Base-by-base conservation (phyloP, 2,329 filamentous ascomycete genomes). In the Colletotrichum spinosum region DNA sequence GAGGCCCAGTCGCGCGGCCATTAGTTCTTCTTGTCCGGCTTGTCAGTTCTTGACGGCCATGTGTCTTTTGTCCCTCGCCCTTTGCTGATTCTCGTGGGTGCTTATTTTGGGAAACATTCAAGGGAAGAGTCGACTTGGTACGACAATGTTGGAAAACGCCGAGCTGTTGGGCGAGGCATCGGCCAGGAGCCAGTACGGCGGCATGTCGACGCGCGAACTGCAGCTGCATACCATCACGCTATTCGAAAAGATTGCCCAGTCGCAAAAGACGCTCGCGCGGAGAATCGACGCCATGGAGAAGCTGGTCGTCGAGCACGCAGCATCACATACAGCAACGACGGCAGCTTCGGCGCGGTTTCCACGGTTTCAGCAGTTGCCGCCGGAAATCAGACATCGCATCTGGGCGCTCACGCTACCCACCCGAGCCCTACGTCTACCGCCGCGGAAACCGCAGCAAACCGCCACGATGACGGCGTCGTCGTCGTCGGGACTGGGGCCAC, bases 191-290 rank as follows among this genome's bases (percentile, higher is more conserved):
- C 44, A 46, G 12, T 4, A 15, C 8, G 42, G 33, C 48, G 2
- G 33, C 13, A 67, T 37, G 45, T 51, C 45, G 4, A 33, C 44
- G 4, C 33, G 10, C 0, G 50, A 59, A 7, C n/a, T 65, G 34
- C 64, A 65, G 42, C 35, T 45, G 25, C 64, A 33, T 12, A 65
- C 54, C 7, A 45, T 67, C 13, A 34, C 37, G n/a, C 55, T 67
- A 4, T 39, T 67, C 2, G 64, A 67, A 15, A 65, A 59, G 44
- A 60, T 67, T 12, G 60, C 60, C 38, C 60, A 15, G 11, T 67
- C 64, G 11, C 64, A 67, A 42, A 51, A 25, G n/a, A 38, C 37
- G 10, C 41, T 67, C 8, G 55, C 59, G 50, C 9, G 15, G 39
- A 33, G 64, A 5, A 41, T 67, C 15, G 60, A 50, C 17, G 45